These are phyloP conservation scores for Keithomyces neogunnii DNA, from an alignment of 2,329 filamentous ascomycete genomes.

Conservation along the genomic window DNA sequence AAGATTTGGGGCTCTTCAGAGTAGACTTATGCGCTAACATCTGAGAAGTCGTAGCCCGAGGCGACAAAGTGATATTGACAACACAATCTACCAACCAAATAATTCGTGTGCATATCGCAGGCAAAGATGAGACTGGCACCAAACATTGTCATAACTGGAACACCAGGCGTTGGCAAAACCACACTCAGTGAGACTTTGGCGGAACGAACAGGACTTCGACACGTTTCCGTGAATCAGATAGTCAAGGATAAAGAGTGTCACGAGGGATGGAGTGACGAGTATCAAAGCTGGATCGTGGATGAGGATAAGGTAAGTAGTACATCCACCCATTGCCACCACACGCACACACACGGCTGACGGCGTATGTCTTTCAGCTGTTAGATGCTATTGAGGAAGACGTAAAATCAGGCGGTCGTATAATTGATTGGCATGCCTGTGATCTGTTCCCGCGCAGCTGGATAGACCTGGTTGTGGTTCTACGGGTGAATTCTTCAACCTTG, in stretches of 20 bases:
- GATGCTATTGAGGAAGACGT: constrained; percentile 82
- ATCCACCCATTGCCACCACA: too few relatives aligned
- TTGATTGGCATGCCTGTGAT: constrained; percentile 98
- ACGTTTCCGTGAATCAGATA: constrained; percentile 82
- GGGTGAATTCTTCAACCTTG: constrained; percentile 69
- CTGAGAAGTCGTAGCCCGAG: neutral
- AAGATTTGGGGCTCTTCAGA: neutral
- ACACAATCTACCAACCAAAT: neutral
- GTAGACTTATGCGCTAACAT: neutral
- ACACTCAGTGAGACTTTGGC: constrained; percentile 81
- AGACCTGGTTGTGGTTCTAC: constrained; percentile 85
- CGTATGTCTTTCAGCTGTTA: constrained; percentile 49
- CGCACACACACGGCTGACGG: constrained; percentile 9
- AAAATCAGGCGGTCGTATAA: constrained; percentile 70
- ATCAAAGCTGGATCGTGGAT: constrained; percentile 85
- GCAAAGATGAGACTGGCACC: constrained; percentile 46
- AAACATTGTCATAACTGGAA: constrained; percentile 93
- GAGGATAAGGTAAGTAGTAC: constrained; percentile 72
- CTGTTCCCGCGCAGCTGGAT: constrained; percentile 90
- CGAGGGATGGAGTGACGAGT: constrained; percentile 79
- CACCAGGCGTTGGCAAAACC: constrained; percentile 92
- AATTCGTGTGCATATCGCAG: neutral
- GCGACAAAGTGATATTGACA: neutral
- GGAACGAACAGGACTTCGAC: constrained; percentile 65
- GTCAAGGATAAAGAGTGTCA: constrained; percentile 84